phyloP scores from a whole-genome alignment of 495 filamentous ascomycete genomes.

The Penicillium fimorum region DNA sequence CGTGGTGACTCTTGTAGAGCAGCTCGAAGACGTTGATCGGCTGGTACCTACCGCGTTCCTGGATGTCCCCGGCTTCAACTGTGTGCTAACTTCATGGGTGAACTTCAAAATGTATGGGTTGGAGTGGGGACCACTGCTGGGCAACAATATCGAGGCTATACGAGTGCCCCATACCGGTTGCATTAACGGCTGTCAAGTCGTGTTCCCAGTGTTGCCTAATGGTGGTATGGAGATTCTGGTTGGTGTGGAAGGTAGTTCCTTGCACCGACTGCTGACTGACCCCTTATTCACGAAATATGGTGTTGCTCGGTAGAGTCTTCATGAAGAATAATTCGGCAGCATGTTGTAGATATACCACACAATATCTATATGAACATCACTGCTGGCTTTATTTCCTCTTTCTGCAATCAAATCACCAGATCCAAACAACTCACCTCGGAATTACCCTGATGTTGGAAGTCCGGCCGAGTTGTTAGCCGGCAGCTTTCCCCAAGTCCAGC shows the following conservation, averaged over 20 bases:
- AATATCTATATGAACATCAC: too few relatives aligned
- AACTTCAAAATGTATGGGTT: slow-evolving; percentile 32
- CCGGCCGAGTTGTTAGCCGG: too few relatives aligned
- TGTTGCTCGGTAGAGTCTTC: slow-evolving; percentile 13
- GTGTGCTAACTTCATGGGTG: slow-evolving; percentile 33
- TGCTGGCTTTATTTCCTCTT: too few relatives aligned
- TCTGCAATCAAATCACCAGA: too few relatives aligned
- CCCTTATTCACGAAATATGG: slow-evolving; percentile 30
- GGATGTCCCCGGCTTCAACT: slow-evolving; percentile 35
- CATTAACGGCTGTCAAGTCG: slow-evolving; percentile 37
- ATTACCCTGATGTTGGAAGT: too few relatives aligned
- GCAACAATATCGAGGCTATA: slow-evolving; percentile 30
- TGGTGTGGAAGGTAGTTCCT: slow-evolving; percentile 28
- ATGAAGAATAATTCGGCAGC: neutral
- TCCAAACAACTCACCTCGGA: too few relatives aligned
- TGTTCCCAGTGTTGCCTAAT: slow-evolving; percentile 32
- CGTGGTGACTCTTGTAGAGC: slow-evolving; percentile 24
- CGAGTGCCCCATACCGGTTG: slow-evolving; percentile 32
- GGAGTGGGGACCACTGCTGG: slow-evolving; percentile 36
- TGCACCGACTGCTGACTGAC: slow-evolving; percentile 29
- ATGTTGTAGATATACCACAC: too few relatives aligned
- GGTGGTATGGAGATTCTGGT: slow-evolving; percentile 39
- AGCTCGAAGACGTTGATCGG: slow-evolving; percentile 28
- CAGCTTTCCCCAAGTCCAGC: too few relatives aligned
- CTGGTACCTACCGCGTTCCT: slow-evolving; percentile 33